Base-by-base conservation (phyloP, 2,329 filamentous ascomycete species). In the Pleurostoma richardsiae region DNA sequence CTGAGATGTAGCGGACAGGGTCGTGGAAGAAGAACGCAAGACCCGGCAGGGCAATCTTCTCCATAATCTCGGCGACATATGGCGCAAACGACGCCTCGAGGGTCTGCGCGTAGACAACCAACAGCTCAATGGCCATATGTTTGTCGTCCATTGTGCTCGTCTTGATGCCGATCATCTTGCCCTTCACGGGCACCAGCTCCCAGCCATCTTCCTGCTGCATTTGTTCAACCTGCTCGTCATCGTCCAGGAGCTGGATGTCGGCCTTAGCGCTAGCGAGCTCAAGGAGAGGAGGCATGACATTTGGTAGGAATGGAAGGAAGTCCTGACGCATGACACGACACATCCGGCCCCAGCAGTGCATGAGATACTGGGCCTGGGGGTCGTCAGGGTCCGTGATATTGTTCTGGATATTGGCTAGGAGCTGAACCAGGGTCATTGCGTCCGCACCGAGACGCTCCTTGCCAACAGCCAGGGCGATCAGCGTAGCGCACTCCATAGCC, bases 331-430 rank as follows among this genome's bases (percentile, higher is more conserved):
- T 79, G 30, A 99, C 92, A 54, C 94, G 86, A 69, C 92, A 97
- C 94, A 99, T 99, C 42, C 94, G 85, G 44, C 94, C 94, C 94
- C 94, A 99, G 72, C 94, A 99, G 75, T 99, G 94, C 70, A 99
- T 88, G 33, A 99, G 79, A 65, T 99, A 99, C 59, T 95, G 92
- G 11, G 90, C 88, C 67, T 99, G 94, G 38, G 94, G 94, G 62
- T 99, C 94, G 58, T 99, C 94, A 2, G 90, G 72, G 59, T 99
- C 94, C 4, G 84, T 86, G 52, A 97, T 94, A 61, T 79, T 86
- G 56, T 83, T 77, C 66, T 99, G 94, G 47, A 97, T 95, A 52
- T 81, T 83, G 44, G 88, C 91, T 44, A 99, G 77, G 27, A 96
- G 78, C 58, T 95, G 85, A 26, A 97, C 92, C 39, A 99, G 76